phyloP scores from a whole-genome alignment of 2,329 filamentous ascomycete species.

The Exophiala sp. region DNA sequence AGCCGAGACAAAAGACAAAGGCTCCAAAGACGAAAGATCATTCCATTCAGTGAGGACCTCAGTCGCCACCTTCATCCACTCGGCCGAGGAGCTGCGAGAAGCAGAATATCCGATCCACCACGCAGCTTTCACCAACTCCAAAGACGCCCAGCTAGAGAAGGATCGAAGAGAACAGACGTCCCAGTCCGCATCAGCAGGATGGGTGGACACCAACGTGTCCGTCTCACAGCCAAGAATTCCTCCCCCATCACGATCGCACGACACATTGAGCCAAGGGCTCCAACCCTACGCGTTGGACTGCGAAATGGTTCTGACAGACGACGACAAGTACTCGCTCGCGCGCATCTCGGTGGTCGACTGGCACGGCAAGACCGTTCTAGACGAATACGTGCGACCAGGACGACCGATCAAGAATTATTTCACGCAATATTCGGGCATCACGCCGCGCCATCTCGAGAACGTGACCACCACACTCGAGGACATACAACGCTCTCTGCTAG shows the following conservation, averaged over 20 bases:
- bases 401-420: slow-evolving; percentile 89
- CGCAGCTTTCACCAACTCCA: slow-evolving; percentile 56
- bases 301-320: slow-evolving; percentile 91
- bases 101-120: slow-evolving; percentile 84
- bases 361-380: slow-evolving; percentile 72
- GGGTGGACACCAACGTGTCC: slow-evolving; percentile 72
- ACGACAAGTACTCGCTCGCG: slow-evolving; percentile 74
- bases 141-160: slow-evolving; percentile 50
- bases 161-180: slow-evolving; percentile 48
- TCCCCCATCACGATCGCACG: slow-evolving; percentile 1
- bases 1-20: slow-evolving; percentile 63
- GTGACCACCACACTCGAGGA: slow-evolving; percentile 79
- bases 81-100: slow-evolving; percentile 66
- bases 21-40: slow-evolving; percentile 54
- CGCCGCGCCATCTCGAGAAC: slow-evolving; percentile 69
- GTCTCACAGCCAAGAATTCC: slow-evolving; percentile 45
- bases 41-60: slow-evolving; percentile 71
- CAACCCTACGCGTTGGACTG: slow-evolving; percentile 80
- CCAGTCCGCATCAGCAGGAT: slow-evolving; percentile 55
- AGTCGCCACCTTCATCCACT: slow-evolving; percentile 73
- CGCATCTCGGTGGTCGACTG: slow-evolving; percentile 82
- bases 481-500: slow-evolving; percentile 70
- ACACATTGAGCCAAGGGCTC: slow-evolving; percentile 65
- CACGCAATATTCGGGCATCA: slow-evolving; percentile 88
- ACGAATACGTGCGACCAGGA: slow-evolving; percentile 86